Evolutionary conservation across 352 stramenopile genomes (phyloP).

Genomic region (Phytophthora constricta): DNA sequence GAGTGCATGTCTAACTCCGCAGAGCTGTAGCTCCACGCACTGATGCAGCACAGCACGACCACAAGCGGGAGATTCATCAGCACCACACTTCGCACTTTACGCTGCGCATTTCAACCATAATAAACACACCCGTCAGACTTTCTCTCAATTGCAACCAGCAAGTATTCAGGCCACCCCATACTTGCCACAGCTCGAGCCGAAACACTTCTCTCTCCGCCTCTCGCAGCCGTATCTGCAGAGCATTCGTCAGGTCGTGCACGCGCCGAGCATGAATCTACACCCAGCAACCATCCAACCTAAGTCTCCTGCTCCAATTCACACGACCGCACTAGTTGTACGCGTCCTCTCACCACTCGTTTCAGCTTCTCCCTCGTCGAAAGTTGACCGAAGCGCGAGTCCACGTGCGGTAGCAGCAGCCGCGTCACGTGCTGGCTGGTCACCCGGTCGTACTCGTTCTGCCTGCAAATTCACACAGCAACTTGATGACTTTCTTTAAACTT

Average conservation of each 20-base stretch:
- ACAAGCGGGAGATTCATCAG: constrained; percentile 43
- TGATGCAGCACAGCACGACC: constrained; percentile 46
- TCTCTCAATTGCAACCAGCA: background rate
- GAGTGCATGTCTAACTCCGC: background rate
- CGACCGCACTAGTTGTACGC: too few relatives aligned
- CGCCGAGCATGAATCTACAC: constrained; percentile 48
- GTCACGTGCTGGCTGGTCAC: constrained; percentile 40
- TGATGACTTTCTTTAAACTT: background rate
- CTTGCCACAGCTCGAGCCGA: constrained; percentile 42
- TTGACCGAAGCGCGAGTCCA: constrained; percentile 19
- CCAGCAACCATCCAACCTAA: constrained; percentile 5
- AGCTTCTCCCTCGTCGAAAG: constrained; percentile 41
- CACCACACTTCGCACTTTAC: constrained; percentile 44
- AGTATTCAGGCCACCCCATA: constrained; percentile 18
- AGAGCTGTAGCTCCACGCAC: constrained; percentile 41
- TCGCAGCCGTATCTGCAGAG: constrained; percentile 49
- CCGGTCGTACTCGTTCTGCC: constrained; percentile 41
- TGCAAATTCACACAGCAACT: constrained; percentile 16
- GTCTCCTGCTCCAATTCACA: background rate
- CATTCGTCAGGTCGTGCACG: constrained; percentile 57
- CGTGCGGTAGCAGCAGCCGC: constrained; percentile 40
- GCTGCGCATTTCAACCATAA: constrained; percentile 18
- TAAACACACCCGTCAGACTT: background rate
- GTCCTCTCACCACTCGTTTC: constrained; percentile 53
- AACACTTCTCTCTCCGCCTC: constrained; percentile 51